Evolutionary conservation across 306 rosid genomes (phyloP), one percentile per base, ranked within the genome.

Genomic region (Vigna reflexopilosa): DNA sequence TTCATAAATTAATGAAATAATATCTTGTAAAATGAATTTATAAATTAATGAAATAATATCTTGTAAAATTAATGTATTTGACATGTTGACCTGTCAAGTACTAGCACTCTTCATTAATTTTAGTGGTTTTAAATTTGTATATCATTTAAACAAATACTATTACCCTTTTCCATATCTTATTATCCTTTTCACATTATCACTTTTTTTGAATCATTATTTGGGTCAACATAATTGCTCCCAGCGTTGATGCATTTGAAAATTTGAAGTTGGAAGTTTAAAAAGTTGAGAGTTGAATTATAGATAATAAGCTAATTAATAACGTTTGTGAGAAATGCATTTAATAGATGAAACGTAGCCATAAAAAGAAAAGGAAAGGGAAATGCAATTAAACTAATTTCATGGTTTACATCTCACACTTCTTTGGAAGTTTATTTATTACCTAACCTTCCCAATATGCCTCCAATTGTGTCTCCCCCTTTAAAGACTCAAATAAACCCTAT

Each of bases 401-500:
- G 67, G 26, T 58, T 64, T 20, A 38, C 40, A 5, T 48, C 70
- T 62, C 48, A 65, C 54, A 80, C 16, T 32, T 59, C 40, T 20
- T 14, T 20, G 26, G 5, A 58, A 36, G 2, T 56, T 42, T 57
- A 36, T 36, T 36, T 6, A 36, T 36, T 36, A 36, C 26, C 67
- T 45, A 45, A 34, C 49, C 80, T 10, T 56, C n/a, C 19, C 64
- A 24, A 58, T 20, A 24, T 55, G 76, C 48, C 44, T 44, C 19
- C 7, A 42, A 38, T 34, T 40, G 48, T 57, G 76, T 56, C 71
- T 75, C 16, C 57, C 42, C 65, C 20, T 19, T 20, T n/a, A 17
- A 26, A 57, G 76, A 57, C 57, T 13, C 64, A 57, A 34, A 74
- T 11, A 45, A 80, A 47, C 76, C 11, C 40, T 45, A 7, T 64